Conservation (phyloP, 75 land plant species). For the Selaginella tamariscina region DNA sequence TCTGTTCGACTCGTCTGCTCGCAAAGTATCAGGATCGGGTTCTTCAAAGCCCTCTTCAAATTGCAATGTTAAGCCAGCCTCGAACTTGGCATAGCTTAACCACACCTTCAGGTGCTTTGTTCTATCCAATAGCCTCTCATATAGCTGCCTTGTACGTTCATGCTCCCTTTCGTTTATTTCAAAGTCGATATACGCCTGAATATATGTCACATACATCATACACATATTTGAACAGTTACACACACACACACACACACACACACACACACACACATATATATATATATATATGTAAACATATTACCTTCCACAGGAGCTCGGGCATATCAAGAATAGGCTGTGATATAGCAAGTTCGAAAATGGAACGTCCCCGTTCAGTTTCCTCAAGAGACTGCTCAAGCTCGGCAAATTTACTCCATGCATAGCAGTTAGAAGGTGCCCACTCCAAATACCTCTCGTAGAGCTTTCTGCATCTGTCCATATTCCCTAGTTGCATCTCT, state of each 20-base stretch:
- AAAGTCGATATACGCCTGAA: constrained; percentile 91
- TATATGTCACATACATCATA: no score
- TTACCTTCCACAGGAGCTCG: constrained; percentile 91
- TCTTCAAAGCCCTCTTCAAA: constrained; percentile 35
- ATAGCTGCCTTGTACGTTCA: constrained; percentile 73
- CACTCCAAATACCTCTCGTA: constrained; percentile 94
- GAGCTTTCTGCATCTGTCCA: constrained; percentile 64
- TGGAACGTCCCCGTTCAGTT: constrained; percentile 70
- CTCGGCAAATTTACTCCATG: constrained; percentile 94
- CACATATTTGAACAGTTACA: no score
- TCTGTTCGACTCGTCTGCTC: constrained; percentile 25
- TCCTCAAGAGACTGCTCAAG: constrained; percentile 70
- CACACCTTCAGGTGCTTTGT: constrained; percentile 94
- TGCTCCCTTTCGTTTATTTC: constrained; percentile 72
- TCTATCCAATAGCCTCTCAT: constrained; percentile 78
- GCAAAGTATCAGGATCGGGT: constrained; percentile 19
- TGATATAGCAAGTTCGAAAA: constrained; percentile 85
- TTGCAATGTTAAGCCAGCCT: constrained; percentile 44
- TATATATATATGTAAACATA: background rate
- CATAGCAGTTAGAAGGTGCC: constrained; percentile 92
- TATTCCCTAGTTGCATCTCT: constrained; percentile 81
- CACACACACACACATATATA: no score
- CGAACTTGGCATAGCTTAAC: constrained; percentile 93
- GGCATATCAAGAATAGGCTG: constrained; percentile 55
- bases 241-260: no score